Evolutionary conservation across 805 yeast genomes (phyloP), one percentile per base, ranked within the genome.

Genomic region (Lipomyces kockii): DNA sequence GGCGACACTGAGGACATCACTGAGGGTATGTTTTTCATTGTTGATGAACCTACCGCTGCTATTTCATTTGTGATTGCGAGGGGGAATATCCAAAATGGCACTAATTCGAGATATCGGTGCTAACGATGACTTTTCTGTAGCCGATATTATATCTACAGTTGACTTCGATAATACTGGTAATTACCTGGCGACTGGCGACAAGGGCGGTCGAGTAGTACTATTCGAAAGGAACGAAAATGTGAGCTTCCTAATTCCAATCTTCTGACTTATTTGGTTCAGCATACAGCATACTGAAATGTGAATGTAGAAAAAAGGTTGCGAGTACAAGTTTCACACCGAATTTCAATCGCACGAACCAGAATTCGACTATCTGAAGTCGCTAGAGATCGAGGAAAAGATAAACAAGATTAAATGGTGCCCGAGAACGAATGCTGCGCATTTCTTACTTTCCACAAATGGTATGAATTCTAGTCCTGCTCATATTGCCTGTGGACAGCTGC

Each of bases 341-440:
- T 95, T 95, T 80, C 99, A 95, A 82, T 86, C 92, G 77, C 99
- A 95, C 80, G 99, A 95, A 80, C 98, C 98, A 9, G 99, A 95
- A 79, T 95, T 95, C 76, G 99, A 95, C 80, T 95, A 95, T 80
- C 84, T 95, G 72, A 95, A 96, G 81, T 90, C 97, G 29, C 83
- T 95, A 72, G 99, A 96, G 80, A 96, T 95, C 76, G 99, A 95
- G 80, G 99, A 95, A 81, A 94, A 94, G 79, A 96, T 95, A 80
- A 95, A 95, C 82, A 94, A 95, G 81, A 94, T 96, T 78, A 92
- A 92, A 80, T 95, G 99, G 99, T 86, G 97, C 76, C 87, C 86
- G 74, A 87, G 96, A 70, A 88, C 89, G 61, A 94, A 92, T 80
- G 88, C 89, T 76, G 91, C 97, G n/a, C 94, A 93, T 76, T 92